Base-by-base conservation (phyloP, 2,329 filamentous ascomycete genomes). In the Arthrinium phaeospermum region DNA sequence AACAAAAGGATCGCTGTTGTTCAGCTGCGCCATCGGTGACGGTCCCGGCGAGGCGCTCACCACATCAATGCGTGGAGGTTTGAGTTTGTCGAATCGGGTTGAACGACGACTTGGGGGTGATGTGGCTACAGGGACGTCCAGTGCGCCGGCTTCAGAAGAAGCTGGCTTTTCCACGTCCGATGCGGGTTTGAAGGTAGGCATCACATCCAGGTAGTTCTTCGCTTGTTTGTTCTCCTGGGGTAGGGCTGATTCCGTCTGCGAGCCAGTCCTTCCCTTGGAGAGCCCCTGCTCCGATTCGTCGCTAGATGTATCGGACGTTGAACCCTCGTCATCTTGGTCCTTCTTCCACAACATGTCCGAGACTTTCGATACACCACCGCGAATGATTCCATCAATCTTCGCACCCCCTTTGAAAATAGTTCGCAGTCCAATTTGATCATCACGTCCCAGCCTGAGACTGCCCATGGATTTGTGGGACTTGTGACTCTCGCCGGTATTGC, bases 391-490 rank as follows among this genome's bases (percentile, higher is more conserved):
- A 73, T 94, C 93, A 74, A 96, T 91, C 67, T 80, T 81, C n/a
- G 71, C 93, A 88, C 69, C 89, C 3, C 91, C 92, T 82, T 94
- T 96, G 82, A 98, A 92, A 68, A 98, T 91, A 8, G 92, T 91
- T 57, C 91, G 90, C 12, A 94, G 86, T 47, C 89, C 90, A 13
- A 89, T 90, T 51, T 82, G 79, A 71, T 88, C 84, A 51, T 88
- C 85, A 34, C 78, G 75, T 71, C 80, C 84, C 24, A 83, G 80
- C 30, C 83, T 85, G n/a, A 87, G 75, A 77, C 88, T 91, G 27
- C 85, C 85, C 37, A 85, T 81, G 64, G 84, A 87, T 73, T 83
- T 83, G 73, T 86, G 85, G 67, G 84, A 83, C 74, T 84, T 90
- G 78, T 83, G 84, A 75, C 80, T 85, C 71, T 87, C 85, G 34